Evolutionary conservation across 192 early-diverging fungal genomes (phyloP), one percentile per base, ranked within the genome.

Genomic region (Funneliformis geosporum): DNA sequence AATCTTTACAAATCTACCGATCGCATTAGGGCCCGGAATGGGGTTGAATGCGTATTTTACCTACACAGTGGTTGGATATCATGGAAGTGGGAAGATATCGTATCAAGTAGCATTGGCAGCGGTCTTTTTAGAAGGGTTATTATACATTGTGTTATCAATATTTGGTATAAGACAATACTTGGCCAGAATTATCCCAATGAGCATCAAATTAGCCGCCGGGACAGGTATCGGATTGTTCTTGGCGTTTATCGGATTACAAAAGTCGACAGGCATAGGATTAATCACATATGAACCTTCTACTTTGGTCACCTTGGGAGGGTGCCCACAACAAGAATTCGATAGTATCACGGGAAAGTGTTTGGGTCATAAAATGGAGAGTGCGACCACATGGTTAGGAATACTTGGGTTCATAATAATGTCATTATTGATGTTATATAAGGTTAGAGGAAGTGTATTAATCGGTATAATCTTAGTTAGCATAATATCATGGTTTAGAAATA

Each of bases 31-130:
- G 10, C 95, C 95, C 28, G 94, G 94, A 74, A 91, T 96, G 91
- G 95, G 95, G 55, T 83, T 95, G 18, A 95, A 92, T 77, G 93
- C 94, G 44, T 96, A 94, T 80, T 95, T 96, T 83, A 89, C 94
- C 9, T 95, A 94, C 81, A 94, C 92, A 8, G 93, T 96, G 16
- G 94, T 96, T 55, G 94, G 93, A 28, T 94, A 88, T 82, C 93
- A 92, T 69, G 94, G 94, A 7, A 86, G 89, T 9, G 92, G 92
- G 59, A 94, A 91, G 64, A 89, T 94, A 27, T 77, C 87, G 14
- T 93, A 92, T 75, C 78, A 89, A 72, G 92, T 90, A 65, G 92
- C 93, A 9, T 79, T 96, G n/a, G 86, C 91, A 33, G 94, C 93
- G 8, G 93, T 96, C 67, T 93, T 93, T 69, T 89, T 96, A 79